phyloP scores from a whole-genome alignment of 306 rosid genomes.

The Lithocarpus polystachyus region DNA sequence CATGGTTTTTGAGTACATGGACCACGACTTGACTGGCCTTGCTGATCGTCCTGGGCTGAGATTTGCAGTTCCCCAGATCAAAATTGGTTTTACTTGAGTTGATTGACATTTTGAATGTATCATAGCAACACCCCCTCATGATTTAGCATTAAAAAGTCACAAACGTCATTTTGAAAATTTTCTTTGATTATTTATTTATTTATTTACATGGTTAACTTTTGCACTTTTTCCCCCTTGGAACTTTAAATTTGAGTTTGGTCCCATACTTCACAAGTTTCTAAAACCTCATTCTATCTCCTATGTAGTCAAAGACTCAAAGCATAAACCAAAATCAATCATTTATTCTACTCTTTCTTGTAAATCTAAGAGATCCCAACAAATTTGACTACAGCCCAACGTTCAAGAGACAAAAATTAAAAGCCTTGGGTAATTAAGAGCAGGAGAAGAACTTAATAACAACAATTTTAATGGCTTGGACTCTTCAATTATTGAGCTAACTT shows the following conservation, averaged over 20 bases:
- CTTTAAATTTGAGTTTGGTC: too few species aligned
- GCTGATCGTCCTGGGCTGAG: slow-evolving; percentile 69
- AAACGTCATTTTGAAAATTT: too few species aligned
- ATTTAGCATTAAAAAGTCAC: too few species aligned
- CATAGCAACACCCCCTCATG: too few species aligned
- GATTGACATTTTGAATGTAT: neutral
- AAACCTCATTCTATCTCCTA: neutral
- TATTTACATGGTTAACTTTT: too few species aligned
- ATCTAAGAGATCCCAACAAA: neutral
- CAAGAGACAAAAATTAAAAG: neutral
- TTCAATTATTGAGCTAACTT: too few species aligned
- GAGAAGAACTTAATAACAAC: neutral
- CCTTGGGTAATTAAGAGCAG: neutral
- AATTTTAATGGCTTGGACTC: too few species aligned
- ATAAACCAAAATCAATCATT: neutral
- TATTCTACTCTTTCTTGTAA: neutral
- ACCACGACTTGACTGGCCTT: slow-evolving; percentile 76
- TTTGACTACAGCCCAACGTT: neutral
- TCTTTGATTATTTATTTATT: too few species aligned
- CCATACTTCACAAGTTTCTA: neutral
- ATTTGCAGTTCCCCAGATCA: slow-evolving; percentile 70
- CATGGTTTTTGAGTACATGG: slow-evolving; percentile 84
- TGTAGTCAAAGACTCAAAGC: neutral
- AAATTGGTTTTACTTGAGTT: slow-evolving; percentile 13
- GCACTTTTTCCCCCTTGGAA: too few species aligned